These are phyloP conservation scores for Ustilago cynodontis DNA, from an alignment of 1,284 basidiomycete genomes.

Conservation along the genomic window DNA sequence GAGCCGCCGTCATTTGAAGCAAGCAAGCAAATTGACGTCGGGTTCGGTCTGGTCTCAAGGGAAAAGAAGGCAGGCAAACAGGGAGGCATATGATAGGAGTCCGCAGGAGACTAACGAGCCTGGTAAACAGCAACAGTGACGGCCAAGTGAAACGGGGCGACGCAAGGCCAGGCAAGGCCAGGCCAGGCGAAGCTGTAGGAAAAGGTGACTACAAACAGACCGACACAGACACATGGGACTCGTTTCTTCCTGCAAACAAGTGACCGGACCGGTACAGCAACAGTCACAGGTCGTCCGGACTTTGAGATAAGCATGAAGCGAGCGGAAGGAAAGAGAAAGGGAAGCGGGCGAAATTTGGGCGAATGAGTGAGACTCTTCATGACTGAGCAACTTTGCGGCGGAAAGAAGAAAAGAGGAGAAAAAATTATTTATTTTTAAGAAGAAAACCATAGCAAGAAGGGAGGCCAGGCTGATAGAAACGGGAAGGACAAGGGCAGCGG, in stretches of 20 bases:
- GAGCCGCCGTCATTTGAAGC: not conserved
- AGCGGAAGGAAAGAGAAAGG: not conserved
- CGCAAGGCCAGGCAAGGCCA: too few species aligned
- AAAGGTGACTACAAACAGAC: slow-evolving; percentile 11
- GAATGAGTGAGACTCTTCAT: not conserved
- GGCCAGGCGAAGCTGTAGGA: too few species aligned
- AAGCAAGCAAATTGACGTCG: too few species aligned
- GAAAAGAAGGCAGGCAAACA: not conserved
- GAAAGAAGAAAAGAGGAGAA: not conserved
- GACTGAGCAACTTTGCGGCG: not conserved
- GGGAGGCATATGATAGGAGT: too few species aligned
- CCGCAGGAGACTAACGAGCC: not conserved
- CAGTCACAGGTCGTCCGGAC: not conserved
- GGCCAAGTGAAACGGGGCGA: not conserved
- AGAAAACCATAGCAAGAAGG: not conserved
- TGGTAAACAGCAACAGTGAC: not conserved
- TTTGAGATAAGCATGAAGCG: not conserved
- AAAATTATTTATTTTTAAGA: not conserved
- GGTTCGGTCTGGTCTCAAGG: slow-evolving; percentile 1
- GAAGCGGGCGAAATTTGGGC: not conserved
- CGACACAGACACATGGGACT: not conserved
- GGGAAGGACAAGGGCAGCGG: not conserved
- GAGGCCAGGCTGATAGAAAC: not conserved
- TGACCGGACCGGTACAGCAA: not conserved
- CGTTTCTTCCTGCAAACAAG: not conserved